Evolutionary conservation across 2,329 filamentous ascomycete species (phyloP).

Genomic region (Trichoderma polysporum): DNA sequence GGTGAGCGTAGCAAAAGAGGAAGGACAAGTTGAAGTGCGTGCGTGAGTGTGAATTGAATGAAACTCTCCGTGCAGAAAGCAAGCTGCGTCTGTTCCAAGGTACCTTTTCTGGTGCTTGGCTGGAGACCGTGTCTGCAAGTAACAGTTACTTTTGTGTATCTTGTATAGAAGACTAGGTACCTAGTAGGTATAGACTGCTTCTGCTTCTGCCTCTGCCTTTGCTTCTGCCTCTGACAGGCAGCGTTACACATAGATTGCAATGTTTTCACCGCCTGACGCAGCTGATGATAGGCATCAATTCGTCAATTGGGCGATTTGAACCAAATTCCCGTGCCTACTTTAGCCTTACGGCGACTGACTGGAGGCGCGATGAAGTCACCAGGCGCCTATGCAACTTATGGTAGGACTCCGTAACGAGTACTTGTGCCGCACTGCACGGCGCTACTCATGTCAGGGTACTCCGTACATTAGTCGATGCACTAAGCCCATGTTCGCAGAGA

Average conservation of each 20-base stretch:
- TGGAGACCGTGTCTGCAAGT: neutral
- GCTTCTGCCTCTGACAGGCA: neutral
- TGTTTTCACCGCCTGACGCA: no score
- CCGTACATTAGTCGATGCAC: neutral
- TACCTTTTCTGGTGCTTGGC: neutral
- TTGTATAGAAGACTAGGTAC: neutral
- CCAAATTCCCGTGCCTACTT: no score
- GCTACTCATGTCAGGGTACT: neutral
- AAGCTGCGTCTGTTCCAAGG: neutral
- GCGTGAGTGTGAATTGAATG: neutral
- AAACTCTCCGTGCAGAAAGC: neutral
- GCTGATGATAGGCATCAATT: neutral
- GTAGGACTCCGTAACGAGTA: neutral
- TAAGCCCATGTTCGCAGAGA: neutral
- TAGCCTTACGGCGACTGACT: no score
- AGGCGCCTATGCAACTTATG: neutral
- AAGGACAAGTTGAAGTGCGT: neutral
- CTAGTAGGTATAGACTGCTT: neutral
- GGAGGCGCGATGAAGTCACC: neutral
- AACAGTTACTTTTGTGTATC: neutral
- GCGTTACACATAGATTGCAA: no score
- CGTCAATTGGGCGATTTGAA: neutral
- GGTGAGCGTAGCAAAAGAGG: slow-evolving; percentile 16
- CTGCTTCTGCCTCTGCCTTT: neutral
- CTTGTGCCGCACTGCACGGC: neutral